Evolutionary conservation across 2,329 filamentous ascomycete species (phyloP).

Genomic region (Microdochium trichocladiopsis): DNA sequence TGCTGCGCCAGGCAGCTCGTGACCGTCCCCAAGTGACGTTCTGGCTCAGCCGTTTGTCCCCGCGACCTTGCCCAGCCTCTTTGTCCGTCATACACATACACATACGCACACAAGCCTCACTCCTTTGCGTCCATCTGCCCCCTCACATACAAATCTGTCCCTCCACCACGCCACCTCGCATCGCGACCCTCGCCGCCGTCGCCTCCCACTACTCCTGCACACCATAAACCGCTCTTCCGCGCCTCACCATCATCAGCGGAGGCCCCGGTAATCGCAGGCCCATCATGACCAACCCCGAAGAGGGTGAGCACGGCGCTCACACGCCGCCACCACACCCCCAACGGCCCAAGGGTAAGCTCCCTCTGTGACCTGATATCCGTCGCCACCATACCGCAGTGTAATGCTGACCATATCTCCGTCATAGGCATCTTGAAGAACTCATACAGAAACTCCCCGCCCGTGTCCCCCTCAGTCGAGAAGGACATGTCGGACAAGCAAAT

Average conservation of each 20-base stretch:
- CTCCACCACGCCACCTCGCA: no score
- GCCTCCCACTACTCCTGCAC: no score
- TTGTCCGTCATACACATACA: neutral
- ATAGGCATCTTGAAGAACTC: slow-evolving; percentile 93
- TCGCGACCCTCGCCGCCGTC: no score
- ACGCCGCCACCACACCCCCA: slow-evolving; percentile 10
- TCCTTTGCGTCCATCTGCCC: neutral
- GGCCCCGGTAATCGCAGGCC: neutral
- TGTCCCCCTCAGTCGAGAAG: slow-evolving; percentile 40
- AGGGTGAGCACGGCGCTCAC: neutral
- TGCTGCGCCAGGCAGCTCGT: neutral
- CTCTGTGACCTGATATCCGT: neutral
- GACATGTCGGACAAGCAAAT: slow-evolving; percentile 74
- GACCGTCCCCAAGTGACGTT: no score
- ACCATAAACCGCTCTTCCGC: no score
- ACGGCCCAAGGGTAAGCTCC: slow-evolving; percentile 20
- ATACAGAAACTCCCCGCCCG: slow-evolving; percentile 54
- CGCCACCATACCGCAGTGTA: neutral
- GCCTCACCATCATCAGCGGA: no score
- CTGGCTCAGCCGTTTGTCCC: neutral
- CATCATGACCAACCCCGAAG: neutral
- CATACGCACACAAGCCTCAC: neutral
- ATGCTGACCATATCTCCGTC: neutral
- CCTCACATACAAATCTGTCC: neutral
- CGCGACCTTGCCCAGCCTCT: neutral